Conservation (phyloP, 169 alveolate species). For the Cryptosporidium parvum region DNA sequence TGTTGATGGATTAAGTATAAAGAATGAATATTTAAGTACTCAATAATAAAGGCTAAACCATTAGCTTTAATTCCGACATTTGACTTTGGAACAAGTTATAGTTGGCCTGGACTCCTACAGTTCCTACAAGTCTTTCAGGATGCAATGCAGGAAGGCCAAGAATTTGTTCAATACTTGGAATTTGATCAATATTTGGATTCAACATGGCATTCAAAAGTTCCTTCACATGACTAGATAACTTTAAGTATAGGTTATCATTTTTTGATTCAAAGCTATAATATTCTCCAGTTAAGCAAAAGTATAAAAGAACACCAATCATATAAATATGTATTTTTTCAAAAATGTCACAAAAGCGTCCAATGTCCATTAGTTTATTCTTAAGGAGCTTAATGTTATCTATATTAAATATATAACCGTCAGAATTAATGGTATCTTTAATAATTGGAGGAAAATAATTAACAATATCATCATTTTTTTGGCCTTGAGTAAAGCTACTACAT, state of each 20-base stretch:
- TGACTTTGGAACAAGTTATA: conserved; percentile 35
- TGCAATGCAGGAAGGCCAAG: conserved; percentile 36
- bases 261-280: conserved; percentile 11
- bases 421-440: conserved; percentile 2
- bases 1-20: conserved; percentile 62
- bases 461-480: conserved; percentile 27
- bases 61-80: conserved; percentile 23
- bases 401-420: conserved; percentile 1
- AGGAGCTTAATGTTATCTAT: conserved; percentile 1
- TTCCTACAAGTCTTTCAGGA: conserved; percentile 67
- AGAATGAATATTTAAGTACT: conserved; percentile 36
- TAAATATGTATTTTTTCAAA: conserved; percentile 40
- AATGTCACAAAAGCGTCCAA: background rate
- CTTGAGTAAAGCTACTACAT: conserved; percentile 24
- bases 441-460: conserved; percentile 32
- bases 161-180: conserved; percentile 26
- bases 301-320: conserved; percentile 64
- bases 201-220: conserved; percentile 37
- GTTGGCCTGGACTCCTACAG: conserved; percentile 44
- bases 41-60: background rate
- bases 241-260: background rate
- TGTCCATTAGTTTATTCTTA: background rate
- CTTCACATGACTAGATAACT: background rate
- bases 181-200: conserved; percentile 16
- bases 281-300: conserved; percentile 38